Base-by-base conservation (phyloP, 495 filamentous ascomycete species). In the Xylaria flabelliformis region DNA sequence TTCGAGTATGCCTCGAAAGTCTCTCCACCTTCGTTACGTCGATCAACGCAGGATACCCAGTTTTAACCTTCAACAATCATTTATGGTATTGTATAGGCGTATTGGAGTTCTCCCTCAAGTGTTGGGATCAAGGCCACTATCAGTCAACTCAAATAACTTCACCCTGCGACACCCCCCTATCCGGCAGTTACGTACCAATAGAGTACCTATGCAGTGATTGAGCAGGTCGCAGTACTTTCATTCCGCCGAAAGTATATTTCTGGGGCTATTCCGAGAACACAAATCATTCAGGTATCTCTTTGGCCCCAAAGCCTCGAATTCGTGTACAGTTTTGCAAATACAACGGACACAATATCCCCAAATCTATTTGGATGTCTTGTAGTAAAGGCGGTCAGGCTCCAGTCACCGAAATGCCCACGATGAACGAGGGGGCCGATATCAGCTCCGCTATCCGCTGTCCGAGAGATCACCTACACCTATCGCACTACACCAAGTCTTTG, bases 331-430 rank as follows among this genome's bases (percentile, higher is more conserved):
- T 41, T 12, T 63, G 39, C 61, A 21, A 21, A 26, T 13, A 63
- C 12, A 39, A 26, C 39, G 39, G 39, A 56, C 19, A n/a, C 53
- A 39, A 41, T 63, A 24, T 21, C 42, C 61, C 24, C 58, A 21
- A 41, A 12, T 63, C 39, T 63, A 4, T n/a, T 44, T 63, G 61
- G 61, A 41, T 63, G 61, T 39, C 61, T 63, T n/a, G 39, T 63
- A 10, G 4, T 42, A 63, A 17, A 32, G 26, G 59, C 19, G n/a
- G 12, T 24, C 21, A 39, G n/a, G 26, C 13, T n/a, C 15, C 15
- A 36, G 15, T 24, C 21, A 39, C 39, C 36, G 36, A 63, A 26
- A 29, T 4, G 39, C 12, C 4, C 39, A 44, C 21, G 39, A 44
- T 63, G 36, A 8, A n/a, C 24, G 39, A 63, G 61, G 61, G 58